Evolutionary conservation across 192 early-diverging fungal species (phyloP).

Genomic region (Backusella tarrabulga): DNA sequence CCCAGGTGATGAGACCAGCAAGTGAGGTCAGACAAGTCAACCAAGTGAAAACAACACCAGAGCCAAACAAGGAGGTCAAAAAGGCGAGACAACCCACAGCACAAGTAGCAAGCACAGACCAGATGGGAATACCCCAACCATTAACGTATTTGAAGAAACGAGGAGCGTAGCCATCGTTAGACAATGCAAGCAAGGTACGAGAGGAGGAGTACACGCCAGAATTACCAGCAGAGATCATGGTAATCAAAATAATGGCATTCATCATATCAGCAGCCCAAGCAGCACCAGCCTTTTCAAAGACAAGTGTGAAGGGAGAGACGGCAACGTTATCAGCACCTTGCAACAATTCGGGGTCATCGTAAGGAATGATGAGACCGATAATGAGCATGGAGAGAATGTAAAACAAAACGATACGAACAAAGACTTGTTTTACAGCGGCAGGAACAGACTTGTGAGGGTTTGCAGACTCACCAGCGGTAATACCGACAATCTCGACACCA

Average conservation of each 20-base stretch:
- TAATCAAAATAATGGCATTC: conserved; percentile 71
- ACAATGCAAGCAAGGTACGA: conserved; percentile 72
- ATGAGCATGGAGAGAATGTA: conserved; percentile 82
- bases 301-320: conserved; percentile 67
- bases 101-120: conserved; percentile 58
- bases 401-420: conserved; percentile 82
- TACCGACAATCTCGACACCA: conserved; percentile 88
- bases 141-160: conserved; percentile 59
- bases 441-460: conserved; percentile 82
- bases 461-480: conserved; percentile 85
- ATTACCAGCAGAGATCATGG: conserved; percentile 78
- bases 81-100: conserved; percentile 62
- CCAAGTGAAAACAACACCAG: conserved; percentile 71
- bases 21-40: conserved; percentile 68
- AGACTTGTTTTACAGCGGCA: conserved; percentile 71
- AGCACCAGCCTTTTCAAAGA: conserved; percentile 63
- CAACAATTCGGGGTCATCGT: conserved; percentile 55
- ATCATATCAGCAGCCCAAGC: conserved; percentile 62
- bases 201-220: conserved; percentile 86
- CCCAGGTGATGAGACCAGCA: conserved; percentile 81
- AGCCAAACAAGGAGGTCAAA: conserved; percentile 60
- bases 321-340: conserved; percentile 53
- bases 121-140: conserved; percentile 64
- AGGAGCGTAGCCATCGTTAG: conserved; percentile 78
- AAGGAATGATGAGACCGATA: conserved; percentile 84